Base-by-base conservation (phyloP, 1,139 yeast genomes). In the Scheffersomyces lignicola region DNA sequence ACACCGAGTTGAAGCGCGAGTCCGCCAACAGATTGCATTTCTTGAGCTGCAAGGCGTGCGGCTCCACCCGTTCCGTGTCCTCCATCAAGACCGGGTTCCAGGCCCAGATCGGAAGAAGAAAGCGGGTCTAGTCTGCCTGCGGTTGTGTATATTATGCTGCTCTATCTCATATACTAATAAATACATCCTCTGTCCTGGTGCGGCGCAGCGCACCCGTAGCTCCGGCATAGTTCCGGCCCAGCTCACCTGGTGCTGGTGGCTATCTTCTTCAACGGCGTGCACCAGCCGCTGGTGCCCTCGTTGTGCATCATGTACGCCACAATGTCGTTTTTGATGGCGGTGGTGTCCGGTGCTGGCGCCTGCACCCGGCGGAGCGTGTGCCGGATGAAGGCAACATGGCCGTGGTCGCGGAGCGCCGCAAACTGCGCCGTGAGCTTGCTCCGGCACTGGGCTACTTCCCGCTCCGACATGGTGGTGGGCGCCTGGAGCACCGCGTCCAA, bases 61-160 rank as follows among this genome's bases (percentile, higher is more conserved):
- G 98, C 49, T 87, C 96, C 33, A 83, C 97, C 38, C 83, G 97
- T 72, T 89, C 97, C 34, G 99, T 92, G 42, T 83, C 95, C 48
- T 88, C 96, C 33, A 94, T 94, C 68, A 92, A 94, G 80, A 87
- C 97, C 37, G 99, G 99, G 82, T 92, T 88, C 95, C 97, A 90
- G 73, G 99, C 98, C 49, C 84, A 88, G 65, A 80, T 84, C 60
- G 85, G 88, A 49, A 79, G 81, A 65, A 80, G 85, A 76, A 80
- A 76, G 80, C 81, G 29, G 16, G 16, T 12, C 11, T n/a, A 10
- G 9, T n/a, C 28, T 13, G n/a, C 5, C 12, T 28, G 13, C 7
- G 10, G 7, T 28, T 14, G 10, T 11, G 4, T 16, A 36, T 29
- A 9, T 17, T 13, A 18, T 28, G 18, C 21, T n/a, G n/a, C n/a